Percentiles rank a stretch among this genome's conserved stretches.
phyloP scores from a whole-genome alignment of 257 asterid species.

The Penstemon eatonii region DNA sequence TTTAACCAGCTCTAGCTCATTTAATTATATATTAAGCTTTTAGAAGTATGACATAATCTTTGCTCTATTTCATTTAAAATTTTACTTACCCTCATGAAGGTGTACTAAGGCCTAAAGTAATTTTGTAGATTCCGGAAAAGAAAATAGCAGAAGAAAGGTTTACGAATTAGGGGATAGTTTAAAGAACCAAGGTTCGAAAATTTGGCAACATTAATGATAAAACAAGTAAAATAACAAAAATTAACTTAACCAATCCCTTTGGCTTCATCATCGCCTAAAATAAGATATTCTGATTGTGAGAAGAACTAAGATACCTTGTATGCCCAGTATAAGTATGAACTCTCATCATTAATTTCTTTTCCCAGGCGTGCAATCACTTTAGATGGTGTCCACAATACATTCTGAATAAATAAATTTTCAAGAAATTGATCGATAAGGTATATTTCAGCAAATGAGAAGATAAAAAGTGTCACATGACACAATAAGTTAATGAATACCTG shows the following conservation, averaged over 20 bases:
- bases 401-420: slow-evolving; percentile 43
- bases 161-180: not conserved
- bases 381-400: slow-evolving; percentile 84
- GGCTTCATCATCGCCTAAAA: not conserved
- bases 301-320: slow-evolving; percentile 46
- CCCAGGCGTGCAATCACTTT: slow-evolving; percentile 87
- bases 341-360: slow-evolving; percentile 74
- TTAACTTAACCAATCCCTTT: not conserved
- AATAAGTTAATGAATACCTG: slow-evolving; percentile 42
- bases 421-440: slow-evolving; percentile 8
- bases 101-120: not conserved
- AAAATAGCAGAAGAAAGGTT: slow-evolving; percentile 1
- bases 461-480: not conserved
- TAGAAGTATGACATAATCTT: not conserved
- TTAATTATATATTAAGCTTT: slow-evolving; percentile 1
- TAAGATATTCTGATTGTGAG: not conserved
- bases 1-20: not conserved
- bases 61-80: too few relatives aligned
- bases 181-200: not conserved
- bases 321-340: slow-evolving; percentile 93
- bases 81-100: not conserved
- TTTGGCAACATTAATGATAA: too few relatives aligned
- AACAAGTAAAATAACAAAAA: not conserved
- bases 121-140: not conserved
- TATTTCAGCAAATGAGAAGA: slow-evolving; percentile 2